These are phyloP conservation scores for Podaxis sp. DNA, from an alignment of 768 basidiomycete species.

Conservation along the genomic window DNA sequence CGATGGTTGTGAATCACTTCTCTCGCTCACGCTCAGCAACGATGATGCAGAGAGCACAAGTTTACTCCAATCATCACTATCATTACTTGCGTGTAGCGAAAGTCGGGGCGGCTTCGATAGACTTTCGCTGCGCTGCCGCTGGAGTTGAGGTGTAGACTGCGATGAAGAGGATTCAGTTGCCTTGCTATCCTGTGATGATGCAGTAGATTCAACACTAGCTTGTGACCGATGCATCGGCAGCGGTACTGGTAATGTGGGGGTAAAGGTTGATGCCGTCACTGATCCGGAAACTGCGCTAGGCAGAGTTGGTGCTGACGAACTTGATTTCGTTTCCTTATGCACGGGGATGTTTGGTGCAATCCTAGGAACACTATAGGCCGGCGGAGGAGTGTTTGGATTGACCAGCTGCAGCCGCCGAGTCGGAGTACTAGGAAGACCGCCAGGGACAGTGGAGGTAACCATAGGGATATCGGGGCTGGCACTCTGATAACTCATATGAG, in stretches of 20 bases:
- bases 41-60: constrained; percentile 11
- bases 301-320: neutral
- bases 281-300: neutral
- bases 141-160: constrained; percentile 19
- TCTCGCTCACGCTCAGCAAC: neutral
- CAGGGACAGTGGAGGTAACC: neutral
- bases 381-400: constrained; percentile 37
- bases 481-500: constrained; percentile 19
- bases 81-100: constrained; percentile 28
- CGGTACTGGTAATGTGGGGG: neutral
- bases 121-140: neutral
- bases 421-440: neutral
- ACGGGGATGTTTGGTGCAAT: neutral
- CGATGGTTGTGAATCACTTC: neutral
- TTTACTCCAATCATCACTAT: constrained; percentile 43
- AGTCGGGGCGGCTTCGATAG: constrained; percentile 47
- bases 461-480: neutral
- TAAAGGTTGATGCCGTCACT: neutral
- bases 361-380: constrained; percentile 36
- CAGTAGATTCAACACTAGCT: constrained; percentile 9
- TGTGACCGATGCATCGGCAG: constrained; percentile 15
- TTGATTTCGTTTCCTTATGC: neutral
- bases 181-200: constrained; percentile 2
- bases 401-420: neutral
- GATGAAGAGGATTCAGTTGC: neutral